phyloP scores from a whole-genome alignment of 257 asterid genomes.

The Nicotiana tabacum region DNA sequence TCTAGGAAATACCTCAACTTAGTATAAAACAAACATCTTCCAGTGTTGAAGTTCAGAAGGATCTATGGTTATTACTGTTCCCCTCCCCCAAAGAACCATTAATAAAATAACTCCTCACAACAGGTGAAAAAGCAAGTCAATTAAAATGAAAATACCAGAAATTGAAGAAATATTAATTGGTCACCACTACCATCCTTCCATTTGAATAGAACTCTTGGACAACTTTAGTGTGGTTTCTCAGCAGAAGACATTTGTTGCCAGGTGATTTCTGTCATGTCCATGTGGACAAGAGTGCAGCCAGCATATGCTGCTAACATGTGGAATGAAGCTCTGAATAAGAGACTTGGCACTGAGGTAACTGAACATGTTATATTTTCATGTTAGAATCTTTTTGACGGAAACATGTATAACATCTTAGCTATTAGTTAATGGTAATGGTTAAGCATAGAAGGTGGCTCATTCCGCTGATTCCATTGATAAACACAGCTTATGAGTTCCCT shows the following conservation, averaged over 20 bases:
- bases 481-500: neutral
- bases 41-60: neutral
- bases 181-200: neutral
- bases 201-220: constrained; percentile 5
- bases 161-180: neutral
- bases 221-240: constrained; percentile 16
- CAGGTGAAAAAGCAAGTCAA: neutral
- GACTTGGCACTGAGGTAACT: constrained; percentile 91
- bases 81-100: neutral
- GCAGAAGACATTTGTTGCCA: constrained; percentile 25
- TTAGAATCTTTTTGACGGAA: neutral
- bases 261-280: constrained; percentile 99
- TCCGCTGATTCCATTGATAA: neutral
- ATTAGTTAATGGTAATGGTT: neutral
- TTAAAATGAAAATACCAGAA: neutral
- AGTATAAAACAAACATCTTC: neutral
- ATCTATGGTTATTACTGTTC: neutral
- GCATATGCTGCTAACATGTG: constrained; percentile 99
- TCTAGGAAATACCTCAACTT: neutral
- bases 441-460: neutral
- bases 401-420: neutral
- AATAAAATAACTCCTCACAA: neutral
- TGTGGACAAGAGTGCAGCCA: constrained; percentile 99
- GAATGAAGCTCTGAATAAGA: constrained; percentile 99
- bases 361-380: neutral